These are phyloP conservation scores for Kluyveromyces sp. DNA, from an alignment of 1,139 yeast genomes.

Conservation along the genomic window DNA sequence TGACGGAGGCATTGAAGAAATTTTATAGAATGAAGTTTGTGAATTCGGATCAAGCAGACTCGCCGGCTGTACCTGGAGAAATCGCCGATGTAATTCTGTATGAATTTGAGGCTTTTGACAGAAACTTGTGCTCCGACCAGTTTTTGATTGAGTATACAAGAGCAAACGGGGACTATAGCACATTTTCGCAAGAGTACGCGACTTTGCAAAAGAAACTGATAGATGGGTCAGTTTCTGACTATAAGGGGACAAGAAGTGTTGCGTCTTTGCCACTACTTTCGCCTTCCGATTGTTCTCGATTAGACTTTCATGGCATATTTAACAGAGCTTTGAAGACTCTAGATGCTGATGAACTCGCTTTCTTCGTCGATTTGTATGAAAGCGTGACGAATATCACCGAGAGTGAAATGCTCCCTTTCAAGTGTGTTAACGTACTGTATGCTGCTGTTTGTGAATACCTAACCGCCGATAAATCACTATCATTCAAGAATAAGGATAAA, in stretches of 20 bases:
- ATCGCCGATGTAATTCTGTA: slow-evolving; percentile 14
- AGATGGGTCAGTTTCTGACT: slow-evolving; percentile 19
- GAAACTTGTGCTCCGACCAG: slow-evolving; percentile 12
- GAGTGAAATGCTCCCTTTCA: slow-evolving; percentile 8
- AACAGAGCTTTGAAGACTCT: slow-evolving; percentile 18
- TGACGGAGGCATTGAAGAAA: slow-evolving; percentile 14
- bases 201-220: slow-evolving; percentile 26
- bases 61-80: slow-evolving; percentile 7
- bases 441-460: slow-evolving; percentile 12
- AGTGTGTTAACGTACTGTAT: slow-evolving; percentile 10
- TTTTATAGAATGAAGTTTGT: slow-evolving; percentile 15
- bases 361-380: slow-evolving; percentile 25
- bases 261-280: slow-evolving; percentile 14
- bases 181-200: slow-evolving; percentile 13
- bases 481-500: slow-evolving; percentile 21
- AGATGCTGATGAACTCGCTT: slow-evolving; percentile 25
- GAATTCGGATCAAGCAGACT: background rate
- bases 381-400: slow-evolving; percentile 15
- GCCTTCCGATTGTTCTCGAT: slow-evolving; percentile 14
- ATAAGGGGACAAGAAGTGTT: slow-evolving; percentile 18
- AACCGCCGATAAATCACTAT: background rate
- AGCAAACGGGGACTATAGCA: slow-evolving; percentile 13
- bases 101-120: slow-evolving; percentile 18
- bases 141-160: slow-evolving; percentile 31
- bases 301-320: slow-evolving; percentile 18